A percentile compares a stretch with the other conserved stretches of the same genome.
These are phyloP conservation scores for Pseudogymnoascus sp. DNA, from an alignment of 2,329 filamentous ascomycete species.

Conservation along the genomic window DNA sequence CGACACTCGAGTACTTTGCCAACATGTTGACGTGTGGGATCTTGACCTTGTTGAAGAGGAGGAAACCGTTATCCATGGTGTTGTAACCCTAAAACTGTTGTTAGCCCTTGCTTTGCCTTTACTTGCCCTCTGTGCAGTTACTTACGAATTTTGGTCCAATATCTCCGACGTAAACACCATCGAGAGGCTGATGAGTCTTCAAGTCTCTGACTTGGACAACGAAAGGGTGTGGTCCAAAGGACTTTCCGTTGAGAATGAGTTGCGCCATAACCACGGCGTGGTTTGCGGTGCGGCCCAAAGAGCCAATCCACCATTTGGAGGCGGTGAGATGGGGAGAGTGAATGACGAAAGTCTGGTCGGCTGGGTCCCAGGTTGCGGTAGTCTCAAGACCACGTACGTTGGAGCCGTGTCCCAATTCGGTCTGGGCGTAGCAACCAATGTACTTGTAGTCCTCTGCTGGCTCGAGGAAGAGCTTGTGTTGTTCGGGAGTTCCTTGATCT, in stretches of 20 bases:
- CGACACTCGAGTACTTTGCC: conserved; percentile 60
- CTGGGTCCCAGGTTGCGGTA: conserved; percentile 54
- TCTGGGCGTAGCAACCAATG: conserved; percentile 75
- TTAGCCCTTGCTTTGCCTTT: background rate
- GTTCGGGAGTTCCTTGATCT: conserved; percentile 64
- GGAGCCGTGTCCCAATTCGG: conserved; percentile 69
- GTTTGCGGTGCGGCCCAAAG: conserved; percentile 66
- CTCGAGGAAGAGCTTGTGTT: conserved; percentile 64
- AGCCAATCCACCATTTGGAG: conserved; percentile 81
- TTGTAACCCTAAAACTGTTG: conserved; percentile 44
- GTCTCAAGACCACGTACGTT: conserved; percentile 55
- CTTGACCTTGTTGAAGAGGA: conserved; percentile 69
- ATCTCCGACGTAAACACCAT: conserved; percentile 66
- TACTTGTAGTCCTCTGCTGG: conserved; percentile 60
- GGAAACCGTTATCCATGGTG: conserved; percentile 75
- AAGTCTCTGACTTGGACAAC: conserved; percentile 65
- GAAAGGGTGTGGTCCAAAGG: conserved; percentile 68
- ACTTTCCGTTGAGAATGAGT: conserved; percentile 58
- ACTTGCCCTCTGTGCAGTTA: background rate
- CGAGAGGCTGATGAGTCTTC: conserved; percentile 59
- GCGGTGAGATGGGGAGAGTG: conserved; percentile 67
- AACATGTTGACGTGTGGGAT: conserved; percentile 68
- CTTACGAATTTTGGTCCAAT: conserved; percentile 66
- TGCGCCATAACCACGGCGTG: conserved; percentile 74
- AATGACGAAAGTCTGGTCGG: conserved; percentile 66